Conservation (phyloP, 1,284 basidiomycete genomes). For the Termitomyces sp. region DNA sequence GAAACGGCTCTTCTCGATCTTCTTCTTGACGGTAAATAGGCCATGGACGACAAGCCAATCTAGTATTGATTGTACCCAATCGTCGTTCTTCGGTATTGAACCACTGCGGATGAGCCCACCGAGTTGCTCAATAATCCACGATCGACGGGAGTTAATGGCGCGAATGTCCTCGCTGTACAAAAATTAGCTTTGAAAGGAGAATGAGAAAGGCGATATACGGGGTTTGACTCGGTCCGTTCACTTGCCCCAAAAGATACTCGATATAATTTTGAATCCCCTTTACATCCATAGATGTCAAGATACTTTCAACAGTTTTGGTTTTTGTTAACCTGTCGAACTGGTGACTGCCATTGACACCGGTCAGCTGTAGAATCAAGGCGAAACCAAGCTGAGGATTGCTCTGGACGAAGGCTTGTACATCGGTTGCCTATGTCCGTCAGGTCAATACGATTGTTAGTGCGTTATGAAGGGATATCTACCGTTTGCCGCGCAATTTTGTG, state of each 20-base stretch:
- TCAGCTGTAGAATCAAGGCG: slow-evolving; percentile 80
- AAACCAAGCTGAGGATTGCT: slow-evolving; percentile 80
- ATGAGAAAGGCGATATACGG: slow-evolving; percentile 30
- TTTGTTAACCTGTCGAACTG: slow-evolving; percentile 92
- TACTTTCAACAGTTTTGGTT: slow-evolving; percentile 89
- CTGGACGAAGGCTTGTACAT: slow-evolving; percentile 74
- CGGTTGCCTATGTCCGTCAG: slow-evolving; percentile 47
- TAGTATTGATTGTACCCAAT: slow-evolving; percentile 70
- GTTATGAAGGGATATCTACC: slow-evolving; percentile 31
- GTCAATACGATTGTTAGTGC: slow-evolving; percentile 3
- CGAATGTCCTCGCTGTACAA: slow-evolving; percentile 41
- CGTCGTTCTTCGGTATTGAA: slow-evolving; percentile 77
- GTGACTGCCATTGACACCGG: slow-evolving; percentile 80
- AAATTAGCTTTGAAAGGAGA: neutral
- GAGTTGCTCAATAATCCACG: slow-evolving; percentile 89
- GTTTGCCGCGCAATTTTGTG: slow-evolving; percentile 85
- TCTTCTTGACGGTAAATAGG: slow-evolving; percentile 74
- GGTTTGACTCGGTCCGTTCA: slow-evolving; percentile 43
- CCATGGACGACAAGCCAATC: slow-evolving; percentile 85
- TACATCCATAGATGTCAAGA: slow-evolving; percentile 72
- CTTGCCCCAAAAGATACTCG: slow-evolving; percentile 60
- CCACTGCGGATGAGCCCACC: slow-evolving; percentile 75
- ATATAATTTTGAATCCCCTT: slow-evolving; percentile 81
- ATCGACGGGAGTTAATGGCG: slow-evolving; percentile 49
- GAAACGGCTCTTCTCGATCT: slow-evolving; percentile 62